Evolutionary conservation across 1,139 yeast species (phyloP), one percentile per base, ranked within the genome.

Genomic region (Saccharomyces hybrid): DNA sequence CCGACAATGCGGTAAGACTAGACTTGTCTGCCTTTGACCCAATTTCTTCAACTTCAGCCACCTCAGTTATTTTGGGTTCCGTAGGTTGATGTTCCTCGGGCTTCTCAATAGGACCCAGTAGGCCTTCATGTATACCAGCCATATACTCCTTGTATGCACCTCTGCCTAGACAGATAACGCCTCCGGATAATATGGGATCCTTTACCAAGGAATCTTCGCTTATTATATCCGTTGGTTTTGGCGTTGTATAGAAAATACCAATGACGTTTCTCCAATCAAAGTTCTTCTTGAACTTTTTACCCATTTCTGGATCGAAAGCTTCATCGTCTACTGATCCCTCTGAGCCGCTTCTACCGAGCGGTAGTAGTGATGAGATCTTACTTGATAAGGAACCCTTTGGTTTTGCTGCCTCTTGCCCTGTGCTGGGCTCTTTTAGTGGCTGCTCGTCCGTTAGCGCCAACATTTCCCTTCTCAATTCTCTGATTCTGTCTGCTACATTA

Each of bases 81-180:
- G 28, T 47, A 16, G 25, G 9, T 41, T 3, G 8, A 23, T 6
- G 42, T 49, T 8, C n/a, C n/a, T 23, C 70, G 1, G 96, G 95
- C 55, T 78, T 78, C 29, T 85, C 90, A 57, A 91, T 74, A 1
- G 98, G 98, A 0, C 99, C 99, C 52, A 95, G 73, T 67, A 95
- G 78, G 7, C 99, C 99, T 72, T 95, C 99, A 65, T 93, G 97
- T 8, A 95, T 70, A 6, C 99, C 99, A 52, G 81, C 79, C 55
- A 95, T 70, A 67, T 88, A 95, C 74, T 95, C 99, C 70, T 91
- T 93, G 70, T 82, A 93, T 0, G 98, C 93, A 55, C 99, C 99
- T 68, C 99, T 79, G 2, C 99, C 99, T 32, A 95, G 75, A 69
- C 97, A 88, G 26, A 95, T 79, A 13, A 90, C 85, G 51, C 99